Conservation (phyloP, 768 basidiomycete species). For the Leccinum fibrillosum region DNA sequence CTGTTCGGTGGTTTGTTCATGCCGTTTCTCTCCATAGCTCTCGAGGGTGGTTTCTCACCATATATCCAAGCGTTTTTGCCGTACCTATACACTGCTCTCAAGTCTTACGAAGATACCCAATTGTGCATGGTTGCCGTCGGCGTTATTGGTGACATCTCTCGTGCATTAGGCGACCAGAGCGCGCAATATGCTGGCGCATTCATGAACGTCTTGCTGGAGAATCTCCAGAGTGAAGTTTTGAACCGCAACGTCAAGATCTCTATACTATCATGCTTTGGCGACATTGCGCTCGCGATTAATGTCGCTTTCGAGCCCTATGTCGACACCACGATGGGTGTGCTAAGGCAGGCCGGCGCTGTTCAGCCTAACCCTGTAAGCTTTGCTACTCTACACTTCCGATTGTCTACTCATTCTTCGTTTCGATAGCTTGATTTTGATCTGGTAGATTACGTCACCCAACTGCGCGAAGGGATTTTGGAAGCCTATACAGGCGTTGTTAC, state of each 20-base stretch:
- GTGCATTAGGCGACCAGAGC: constrained; percentile 83
- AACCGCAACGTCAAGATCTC: constrained; percentile 95
- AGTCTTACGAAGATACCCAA: constrained; percentile 92
- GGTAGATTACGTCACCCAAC: constrained; percentile 84
- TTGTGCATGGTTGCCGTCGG: constrained; percentile 95
- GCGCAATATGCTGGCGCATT: constrained; percentile 82
- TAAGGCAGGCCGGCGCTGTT: constrained; percentile 86
- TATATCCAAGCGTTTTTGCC: constrained; percentile 86
- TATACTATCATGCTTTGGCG: constrained; percentile 94
- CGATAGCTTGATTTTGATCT: constrained; percentile 79
- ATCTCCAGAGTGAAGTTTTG: constrained; percentile 85
- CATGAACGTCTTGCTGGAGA: constrained; percentile 90
- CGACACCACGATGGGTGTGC: constrained; percentile 84
- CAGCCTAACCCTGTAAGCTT: constrained; percentile 78
- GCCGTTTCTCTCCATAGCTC: constrained; percentile 41
- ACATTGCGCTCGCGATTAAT: constrained; percentile 92
- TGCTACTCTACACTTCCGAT: background rate
- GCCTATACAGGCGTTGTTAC: constrained; percentile 95
- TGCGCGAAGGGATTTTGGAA: constrained; percentile 94
- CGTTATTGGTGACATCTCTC: constrained; percentile 93
- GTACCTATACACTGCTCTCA: constrained; percentile 84
- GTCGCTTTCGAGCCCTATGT: constrained; percentile 84
- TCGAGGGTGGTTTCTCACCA: constrained; percentile 74
- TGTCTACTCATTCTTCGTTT: constrained; percentile 3
- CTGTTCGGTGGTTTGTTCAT: background rate